These are phyloP conservation scores for Debaryomyces singareniensis DNA, from an alignment of 1,139 yeast genomes.

Conservation along the genomic window DNA sequence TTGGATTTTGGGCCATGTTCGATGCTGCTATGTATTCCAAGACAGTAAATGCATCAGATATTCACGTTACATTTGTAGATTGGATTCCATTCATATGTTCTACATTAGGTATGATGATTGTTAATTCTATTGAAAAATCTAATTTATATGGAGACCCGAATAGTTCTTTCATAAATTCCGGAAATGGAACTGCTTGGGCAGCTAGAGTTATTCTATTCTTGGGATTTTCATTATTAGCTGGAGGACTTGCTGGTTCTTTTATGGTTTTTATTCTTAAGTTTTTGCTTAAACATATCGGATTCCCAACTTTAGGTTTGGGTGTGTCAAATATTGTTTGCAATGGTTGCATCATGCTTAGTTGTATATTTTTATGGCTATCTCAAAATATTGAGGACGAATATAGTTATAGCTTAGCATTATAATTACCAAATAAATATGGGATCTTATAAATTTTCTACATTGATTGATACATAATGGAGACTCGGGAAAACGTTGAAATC, in stretches of 20 bases:
- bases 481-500: too few relatives aligned
- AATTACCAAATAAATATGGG: slow-evolving; percentile 11
- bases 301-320: slow-evolving; percentile 95
- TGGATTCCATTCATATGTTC: slow-evolving; percentile 94
- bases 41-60: slow-evolving; percentile 76
- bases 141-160: slow-evolving; percentile 57
- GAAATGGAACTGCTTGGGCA: slow-evolving; percentile 73
- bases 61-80: slow-evolving; percentile 85
- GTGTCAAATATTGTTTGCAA: slow-evolving; percentile 81
- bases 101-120: slow-evolving; percentile 84
- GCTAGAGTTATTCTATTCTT: slow-evolving; percentile 84
- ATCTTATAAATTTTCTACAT: too few relatives aligned
- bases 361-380: slow-evolving; percentile 84
- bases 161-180: slow-evolving; percentile 45
- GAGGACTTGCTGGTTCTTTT: slow-evolving; percentile 90
- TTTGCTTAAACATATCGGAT: slow-evolving; percentile 65
- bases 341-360: slow-evolving; percentile 76
- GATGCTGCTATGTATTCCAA: slow-evolving; percentile 86
- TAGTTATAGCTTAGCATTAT: slow-evolving; percentile 82
- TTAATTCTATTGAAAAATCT: slow-evolving; percentile 84
- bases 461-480: too few relatives aligned
- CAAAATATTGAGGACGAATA: slow-evolving; percentile 95
- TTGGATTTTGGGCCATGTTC: slow-evolving; percentile 84
- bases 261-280: slow-evolving; percentile 84
- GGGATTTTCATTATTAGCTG: slow-evolving; percentile 89